Conservation (phyloP, 192 early-diverging fungal species). For the Glomus cerebriforme region DNA sequence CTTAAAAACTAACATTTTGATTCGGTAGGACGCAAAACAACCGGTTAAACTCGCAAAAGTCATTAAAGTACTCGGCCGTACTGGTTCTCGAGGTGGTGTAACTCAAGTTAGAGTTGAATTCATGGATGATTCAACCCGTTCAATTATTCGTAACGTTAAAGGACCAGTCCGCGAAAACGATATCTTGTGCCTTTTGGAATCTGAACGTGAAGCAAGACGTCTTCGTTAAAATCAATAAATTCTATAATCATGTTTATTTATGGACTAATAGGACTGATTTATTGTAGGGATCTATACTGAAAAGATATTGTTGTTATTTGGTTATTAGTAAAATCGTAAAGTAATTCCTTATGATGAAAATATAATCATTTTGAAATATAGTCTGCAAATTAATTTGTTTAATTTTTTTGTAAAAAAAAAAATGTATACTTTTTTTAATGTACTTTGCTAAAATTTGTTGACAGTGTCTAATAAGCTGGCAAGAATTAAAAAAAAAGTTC, state of each 20-base stretch:
- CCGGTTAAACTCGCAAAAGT: slow-evolving; percentile 91
- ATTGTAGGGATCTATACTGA: no score
- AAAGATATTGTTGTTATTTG: no score
- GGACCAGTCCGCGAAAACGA: slow-evolving; percentile 98
- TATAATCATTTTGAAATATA: no score
- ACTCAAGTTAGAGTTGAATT: slow-evolving; percentile 99
- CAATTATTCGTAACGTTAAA: slow-evolving; percentile 99
- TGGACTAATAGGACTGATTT: no score
- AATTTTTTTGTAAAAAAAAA: no score
- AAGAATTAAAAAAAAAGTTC: not conserved
- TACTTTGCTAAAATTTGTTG: not conserved
- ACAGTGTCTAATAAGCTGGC: not conserved
- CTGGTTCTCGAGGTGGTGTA: slow-evolving; percentile 99
- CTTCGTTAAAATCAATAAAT: slow-evolving; percentile 74
- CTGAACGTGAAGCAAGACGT: slow-evolving; percentile 99
- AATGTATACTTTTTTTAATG: not conserved
- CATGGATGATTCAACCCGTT: slow-evolving; percentile 93
- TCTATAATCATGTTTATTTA: no score
- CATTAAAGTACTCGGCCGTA: slow-evolving; percentile 97
- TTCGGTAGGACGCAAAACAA: slow-evolving; percentile 29
- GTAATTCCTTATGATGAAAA: no score
- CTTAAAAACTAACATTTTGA: not conserved
- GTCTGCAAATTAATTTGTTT: no score
- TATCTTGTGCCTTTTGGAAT: slow-evolving; percentile 95
- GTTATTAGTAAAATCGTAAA: no score